Conservation (phyloP, 2,329 filamentous ascomycete species). For the Penicillium sp. region DNA sequence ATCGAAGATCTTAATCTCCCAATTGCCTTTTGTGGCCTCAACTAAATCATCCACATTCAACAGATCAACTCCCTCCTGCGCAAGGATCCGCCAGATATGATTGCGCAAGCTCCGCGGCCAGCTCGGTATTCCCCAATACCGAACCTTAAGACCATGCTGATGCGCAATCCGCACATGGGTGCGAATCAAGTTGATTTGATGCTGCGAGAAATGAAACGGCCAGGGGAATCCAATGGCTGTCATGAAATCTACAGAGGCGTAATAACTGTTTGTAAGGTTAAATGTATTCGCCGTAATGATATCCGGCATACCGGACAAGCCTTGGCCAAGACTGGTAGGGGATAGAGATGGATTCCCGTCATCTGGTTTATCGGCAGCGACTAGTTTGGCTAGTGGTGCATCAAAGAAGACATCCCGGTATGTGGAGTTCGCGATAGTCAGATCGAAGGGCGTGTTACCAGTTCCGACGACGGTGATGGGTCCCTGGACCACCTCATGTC, state of each 20-base stretch:
- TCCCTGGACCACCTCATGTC: slow-evolving; percentile 40
- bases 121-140: slow-evolving; percentile 58
- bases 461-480: slow-evolving; percentile 56
- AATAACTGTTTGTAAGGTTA: slow-evolving; percentile 55
- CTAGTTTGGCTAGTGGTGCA: slow-evolving; percentile 48
- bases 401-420: slow-evolving; percentile 59
- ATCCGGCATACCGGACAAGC: slow-evolving; percentile 42
- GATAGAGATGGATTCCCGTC: neutral
- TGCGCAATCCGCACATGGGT: slow-evolving; percentile 55
- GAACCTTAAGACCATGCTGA: slow-evolving; percentile 52
- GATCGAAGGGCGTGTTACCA: slow-evolving; percentile 53
- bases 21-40: slow-evolving; percentile 49
- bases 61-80: slow-evolving; percentile 56
- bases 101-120: slow-evolving; percentile 58
- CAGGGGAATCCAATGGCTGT: slow-evolving; percentile 51
- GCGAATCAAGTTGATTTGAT: slow-evolving; percentile 50
- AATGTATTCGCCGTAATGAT: slow-evolving; percentile 44
- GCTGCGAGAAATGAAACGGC: slow-evolving; percentile 48
- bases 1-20: slow-evolving; percentile 41
- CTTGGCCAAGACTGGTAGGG: slow-evolving; percentile 43
- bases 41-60: slow-evolving; percentile 60
- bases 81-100: slow-evolving; percentile 55
- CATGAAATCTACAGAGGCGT: slow-evolving; percentile 56
- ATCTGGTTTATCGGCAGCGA: slow-evolving; percentile 15
- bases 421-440: slow-evolving; percentile 46